Conservation (phyloP, 768 basidiomycete genomes). For the Exidia glandulosa region DNA sequence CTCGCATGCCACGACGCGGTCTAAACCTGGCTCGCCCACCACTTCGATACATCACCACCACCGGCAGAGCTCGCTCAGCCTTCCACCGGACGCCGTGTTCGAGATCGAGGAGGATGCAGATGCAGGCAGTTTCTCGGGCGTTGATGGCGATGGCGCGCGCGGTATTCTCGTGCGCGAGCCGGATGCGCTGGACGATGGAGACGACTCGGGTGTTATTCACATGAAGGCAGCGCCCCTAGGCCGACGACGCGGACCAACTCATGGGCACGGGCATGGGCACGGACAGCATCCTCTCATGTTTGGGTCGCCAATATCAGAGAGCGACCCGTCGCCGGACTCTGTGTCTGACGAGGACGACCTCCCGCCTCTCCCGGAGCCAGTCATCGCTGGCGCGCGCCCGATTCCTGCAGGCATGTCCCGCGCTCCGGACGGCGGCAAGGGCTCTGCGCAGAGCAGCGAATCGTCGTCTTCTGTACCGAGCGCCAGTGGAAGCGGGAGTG, state of each 20-base stretch:
- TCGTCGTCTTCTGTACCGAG: neutral
- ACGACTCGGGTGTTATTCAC: too few relatives aligned
- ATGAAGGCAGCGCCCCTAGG: neutral
- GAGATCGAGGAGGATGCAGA: conserved; percentile 23
- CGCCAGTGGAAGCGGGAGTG: too few relatives aligned
- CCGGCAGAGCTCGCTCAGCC: conserved; percentile 11
- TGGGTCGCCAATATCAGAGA: too few relatives aligned
- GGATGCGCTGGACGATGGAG: neutral
- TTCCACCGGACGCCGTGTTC: conserved; percentile 21
- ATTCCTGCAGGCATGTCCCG: too few relatives aligned
- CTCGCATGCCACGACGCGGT: neutral
- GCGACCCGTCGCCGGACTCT: neutral
- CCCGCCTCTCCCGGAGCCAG: too few relatives aligned
- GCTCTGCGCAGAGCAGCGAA: neutral
- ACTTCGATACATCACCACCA: neutral
- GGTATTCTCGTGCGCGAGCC: neutral
- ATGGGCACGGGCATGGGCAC: too few relatives aligned
- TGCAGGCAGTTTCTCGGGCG: neutral
- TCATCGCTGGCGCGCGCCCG: too few relatives aligned
- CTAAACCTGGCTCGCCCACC: neutral
- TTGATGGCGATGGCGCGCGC: neutral
- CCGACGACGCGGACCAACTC: neutral
- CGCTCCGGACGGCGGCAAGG: too few relatives aligned
- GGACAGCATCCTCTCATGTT: too few relatives aligned
- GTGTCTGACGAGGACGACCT: neutral